Percentiles rank a stretch among this genome's conserved stretches.
Conservation (phyloP, 2,329 filamentous ascomycete genomes). For the Diplodia corticola region DNA sequence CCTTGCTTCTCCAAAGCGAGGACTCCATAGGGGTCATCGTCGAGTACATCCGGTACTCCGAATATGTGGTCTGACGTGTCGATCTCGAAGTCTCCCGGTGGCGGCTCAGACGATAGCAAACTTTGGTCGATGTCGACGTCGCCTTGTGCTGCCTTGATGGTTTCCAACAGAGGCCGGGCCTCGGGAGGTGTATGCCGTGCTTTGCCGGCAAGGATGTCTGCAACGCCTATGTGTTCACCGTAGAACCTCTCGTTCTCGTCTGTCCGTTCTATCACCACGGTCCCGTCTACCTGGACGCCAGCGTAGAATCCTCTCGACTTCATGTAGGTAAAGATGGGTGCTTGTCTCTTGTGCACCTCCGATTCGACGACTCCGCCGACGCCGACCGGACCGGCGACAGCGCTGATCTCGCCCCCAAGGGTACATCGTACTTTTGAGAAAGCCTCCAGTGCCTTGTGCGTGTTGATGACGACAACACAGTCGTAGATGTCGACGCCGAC, state of each 20-base stretch:
- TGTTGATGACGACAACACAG: constrained; percentile 91
- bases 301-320: constrained; percentile 89
- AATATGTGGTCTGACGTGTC: constrained; percentile 59
- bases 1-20: constrained; percentile 88
- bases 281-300: constrained; percentile 83
- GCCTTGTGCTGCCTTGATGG: constrained; percentile 85
- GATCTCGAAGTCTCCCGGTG: constrained; percentile 73
- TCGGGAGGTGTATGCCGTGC: constrained; percentile 58
- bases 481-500: constrained; percentile 95
- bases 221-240: constrained; percentile 62
- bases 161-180: constrained; percentile 68
- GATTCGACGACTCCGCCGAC: constrained; percentile 72
- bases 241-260: constrained; percentile 90
- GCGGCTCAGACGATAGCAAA: constrained; percentile 67
- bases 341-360: constrained; percentile 65
- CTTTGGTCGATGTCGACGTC: constrained; percentile 70
- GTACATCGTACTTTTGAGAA: constrained; percentile 79
- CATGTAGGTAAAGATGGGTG: constrained; percentile 80
- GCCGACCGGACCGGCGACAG: constrained; percentile 75
- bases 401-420: constrained; percentile 76
- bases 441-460: constrained; percentile 75
- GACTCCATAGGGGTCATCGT: constrained; percentile 90
- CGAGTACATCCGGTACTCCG: constrained; percentile 74
- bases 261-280: constrained; percentile 79
- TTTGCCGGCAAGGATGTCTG: constrained; percentile 64